Base-by-base conservation (phyloP, 345 rosid species). In the Acer campestre region DNA sequence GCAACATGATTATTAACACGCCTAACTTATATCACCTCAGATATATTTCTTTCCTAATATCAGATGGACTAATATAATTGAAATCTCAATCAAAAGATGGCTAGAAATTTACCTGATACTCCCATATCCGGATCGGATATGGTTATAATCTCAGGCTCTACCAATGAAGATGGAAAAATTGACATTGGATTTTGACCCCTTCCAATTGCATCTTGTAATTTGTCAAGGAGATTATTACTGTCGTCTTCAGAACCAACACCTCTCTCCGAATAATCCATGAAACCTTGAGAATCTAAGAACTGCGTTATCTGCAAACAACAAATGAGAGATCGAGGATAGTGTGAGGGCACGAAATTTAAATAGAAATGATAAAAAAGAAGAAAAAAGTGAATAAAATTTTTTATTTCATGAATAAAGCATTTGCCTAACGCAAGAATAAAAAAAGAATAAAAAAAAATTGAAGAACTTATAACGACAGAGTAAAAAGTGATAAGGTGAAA, bases 181-280 rank as follows among this genome's bases (percentile, higher is more conserved):
- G 95, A 94, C 86, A 81, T 84, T 51, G 93, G 95, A 87, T 91
- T 92, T 80, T 96, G 98, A 84, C 97, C 98, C 89, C 98, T 94
- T 68, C 97, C 97, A 75, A 94, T 82, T 64, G 99, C 95, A 83
- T 96, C 99, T 88, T 94, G 98, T 85, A 92, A 87, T 87, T 89
- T 96, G 80, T 96, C 98, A 31, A 96, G 93, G 48, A 94, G 97
- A 88, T 94, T 90, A 84, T 80, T 82, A 80, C 81, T 85, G 79
- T 83, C 89, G 89, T 88, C 94, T 63, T 91, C 97, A 73, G 88
- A 88, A 81, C 90, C 86, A 51, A 84, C 77, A 66, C 90, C 89
- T 81, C 98, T 93, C 89, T 92, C 99, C 75, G 91, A 80, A 86
- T 88, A 94, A 87, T 96, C 98, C 83, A 94, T 78, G 88, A 96